These are phyloP conservation scores for Paramecium tetraurelia DNA, from an alignment of 73 alveolate genomes.

Conservation along the genomic window DNA sequence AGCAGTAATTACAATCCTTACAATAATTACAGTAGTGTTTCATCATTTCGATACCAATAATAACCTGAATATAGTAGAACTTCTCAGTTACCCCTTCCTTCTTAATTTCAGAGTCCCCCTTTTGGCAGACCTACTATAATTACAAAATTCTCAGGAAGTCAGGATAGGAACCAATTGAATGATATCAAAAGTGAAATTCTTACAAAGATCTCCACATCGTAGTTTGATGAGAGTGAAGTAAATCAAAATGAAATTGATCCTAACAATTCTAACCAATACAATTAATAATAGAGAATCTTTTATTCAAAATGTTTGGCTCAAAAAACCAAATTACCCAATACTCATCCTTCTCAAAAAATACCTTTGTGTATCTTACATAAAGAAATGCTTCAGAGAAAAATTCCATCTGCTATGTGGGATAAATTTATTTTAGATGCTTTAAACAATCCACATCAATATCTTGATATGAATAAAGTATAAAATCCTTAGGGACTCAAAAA, in stretches of 20 bases:
- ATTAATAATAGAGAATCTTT: neutral
- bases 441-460: neutral
- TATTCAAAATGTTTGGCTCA: neutral
- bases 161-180: neutral
- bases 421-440: neutral
- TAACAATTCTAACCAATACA: neutral
- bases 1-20: neutral
- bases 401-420: neutral
- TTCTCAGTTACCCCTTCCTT: neutral
- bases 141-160: neutral
- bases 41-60: neutral
- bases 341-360: neutral
- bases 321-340: neutral
- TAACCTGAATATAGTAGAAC: neutral
- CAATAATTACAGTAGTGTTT: neutral
- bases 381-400: neutral
- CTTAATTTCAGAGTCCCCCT: neutral
- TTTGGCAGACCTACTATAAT: neutral
- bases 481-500: neutral
- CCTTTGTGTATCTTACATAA: neutral
- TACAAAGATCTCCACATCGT: neutral
- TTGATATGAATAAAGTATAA: neutral
- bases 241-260: neutral
- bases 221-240: neutral
- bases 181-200: neutral